Evolutionary conservation across 2,329 filamentous ascomycete species (phyloP), one percentile per base, ranked within the genome.

Genomic region (Magnaporthiopsis poae): DNA sequence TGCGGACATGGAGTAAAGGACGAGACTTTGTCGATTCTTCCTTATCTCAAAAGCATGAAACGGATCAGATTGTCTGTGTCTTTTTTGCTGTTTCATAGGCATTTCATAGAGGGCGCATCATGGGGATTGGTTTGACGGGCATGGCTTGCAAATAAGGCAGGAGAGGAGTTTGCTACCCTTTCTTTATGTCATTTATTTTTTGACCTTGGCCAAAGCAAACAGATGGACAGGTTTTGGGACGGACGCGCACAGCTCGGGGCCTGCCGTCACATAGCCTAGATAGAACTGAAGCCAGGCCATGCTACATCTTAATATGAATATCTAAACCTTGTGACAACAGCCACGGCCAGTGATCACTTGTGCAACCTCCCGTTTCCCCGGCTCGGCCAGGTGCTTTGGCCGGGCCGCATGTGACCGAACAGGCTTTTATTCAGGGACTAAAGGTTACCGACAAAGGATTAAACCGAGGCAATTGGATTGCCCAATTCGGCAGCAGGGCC

Each of bases 1-100:
- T 65, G 81, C 82, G 3, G 77, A 78, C 66, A 74, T 84, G 71
- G 72, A 56, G 46, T 56, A 56, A 21, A n/a, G 7, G 46, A 56
- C 5, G 46, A 11, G 18, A 52, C n/a, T 13, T 25, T 25, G 46
- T 46, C 15, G 39, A 21, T 52, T 52, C 39, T 56, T 25, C 18
- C 25, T 56, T 56, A 36, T 56, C 46, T 56, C 46, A 25, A 21
- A 56, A 56, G 46, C 46, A 56, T 56, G 46, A n/a, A 11, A 25
- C 18, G 46, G 18, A 56, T n/a, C 46, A 52, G 46, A 56, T 9
- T 56, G 46, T 56, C 46, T 7, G 21, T 56, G 21, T 56, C 21
- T 56, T 9, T 56, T 56, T 56, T n/a, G 46, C 46, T 56, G 18
- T 3, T 56, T 25, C 9, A n/a, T 21, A n/a, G 5, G 46, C 46